phyloP scores from a whole-genome alignment of 352 stramenopile species.

The Phytophthora syringae region DNA sequence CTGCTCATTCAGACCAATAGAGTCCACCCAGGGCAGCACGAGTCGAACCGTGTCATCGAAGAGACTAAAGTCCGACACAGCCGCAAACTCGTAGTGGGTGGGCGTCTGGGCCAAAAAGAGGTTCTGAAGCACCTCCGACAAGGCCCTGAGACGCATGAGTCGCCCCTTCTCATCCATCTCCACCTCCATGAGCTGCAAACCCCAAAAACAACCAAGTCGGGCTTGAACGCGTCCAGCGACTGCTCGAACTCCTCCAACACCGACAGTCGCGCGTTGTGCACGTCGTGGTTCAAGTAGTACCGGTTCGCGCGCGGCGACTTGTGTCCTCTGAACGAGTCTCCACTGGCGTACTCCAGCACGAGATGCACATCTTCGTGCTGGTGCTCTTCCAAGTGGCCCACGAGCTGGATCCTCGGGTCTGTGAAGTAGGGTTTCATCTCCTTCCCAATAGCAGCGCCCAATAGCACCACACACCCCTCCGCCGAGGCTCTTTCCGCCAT shows the following conservation, averaged over 20 bases:
- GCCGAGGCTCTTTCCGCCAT: conserved; percentile 78
- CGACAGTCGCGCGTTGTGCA: conserved; percentile 82
- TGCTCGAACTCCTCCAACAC: conserved; percentile 82
- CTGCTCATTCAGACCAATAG: conserved; percentile 85
- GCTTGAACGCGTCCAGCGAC: conserved; percentile 59
- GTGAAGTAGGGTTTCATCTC: conserved; percentile 79
- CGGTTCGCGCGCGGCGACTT: conserved; percentile 76
- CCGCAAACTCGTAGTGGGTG: conserved; percentile 85
- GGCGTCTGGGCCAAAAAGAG: conserved; percentile 63
- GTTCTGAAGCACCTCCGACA: conserved; percentile 78
- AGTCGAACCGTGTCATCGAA: conserved; percentile 84
- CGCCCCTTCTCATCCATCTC: conserved; percentile 66
- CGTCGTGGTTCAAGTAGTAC: conserved; percentile 89
- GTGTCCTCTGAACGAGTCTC: conserved; percentile 66
- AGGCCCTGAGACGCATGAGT: conserved; percentile 57
- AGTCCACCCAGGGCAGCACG: conserved; percentile 80
- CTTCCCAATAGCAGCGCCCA: conserved; percentile 79
- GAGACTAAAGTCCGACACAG: conserved; percentile 83
- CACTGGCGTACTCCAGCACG: conserved; percentile 79
- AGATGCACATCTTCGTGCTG: conserved; percentile 82
- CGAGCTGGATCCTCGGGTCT: conserved; percentile 62
- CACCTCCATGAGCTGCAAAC: conserved; percentile 87
- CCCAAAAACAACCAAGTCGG: conserved; percentile 84
- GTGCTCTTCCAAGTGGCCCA: conserved; percentile 62
- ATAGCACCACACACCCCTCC: conserved; percentile 72